phyloP scores from a whole-genome alignment of 208 protist genomes.

The Strigomonas culicis region DNA sequence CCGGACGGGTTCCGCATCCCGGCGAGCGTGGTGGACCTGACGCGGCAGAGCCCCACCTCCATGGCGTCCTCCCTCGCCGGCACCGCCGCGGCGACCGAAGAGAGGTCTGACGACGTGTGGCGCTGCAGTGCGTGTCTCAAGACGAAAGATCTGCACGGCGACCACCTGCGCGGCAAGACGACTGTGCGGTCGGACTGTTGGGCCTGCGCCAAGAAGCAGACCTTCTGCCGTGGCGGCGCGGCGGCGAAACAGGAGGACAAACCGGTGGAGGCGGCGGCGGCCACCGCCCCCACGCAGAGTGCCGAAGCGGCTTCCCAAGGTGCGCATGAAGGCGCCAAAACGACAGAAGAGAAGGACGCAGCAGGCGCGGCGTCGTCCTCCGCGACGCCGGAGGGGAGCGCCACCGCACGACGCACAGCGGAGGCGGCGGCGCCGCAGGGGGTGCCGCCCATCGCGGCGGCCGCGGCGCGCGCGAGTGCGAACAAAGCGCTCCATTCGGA shows the following conservation, averaged over 20 bases:
- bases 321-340: too few relatives aligned
- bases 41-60: background rate
- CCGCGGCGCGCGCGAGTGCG: too few relatives aligned
- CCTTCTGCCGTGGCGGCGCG: conserved; percentile 18
- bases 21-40: too few relatives aligned
- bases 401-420: too few relatives aligned
- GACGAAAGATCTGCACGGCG: conserved; percentile 36
- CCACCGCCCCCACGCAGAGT: background rate
- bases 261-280: background rate
- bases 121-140: conserved; percentile 37
- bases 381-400: too few relatives aligned
- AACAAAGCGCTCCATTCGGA: too few relatives aligned
- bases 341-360: too few relatives aligned
- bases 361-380: too few relatives aligned
- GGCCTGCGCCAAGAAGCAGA: conserved; percentile 45
- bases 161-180: conserved; percentile 42
- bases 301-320: too few relatives aligned
- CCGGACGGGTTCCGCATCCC: too few relatives aligned
- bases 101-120: conserved; percentile 24
- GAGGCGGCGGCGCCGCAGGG: too few relatives aligned
- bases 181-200: conserved; percentile 56
- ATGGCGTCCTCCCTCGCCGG: conserved; percentile 7
- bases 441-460: too few relatives aligned
- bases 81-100: conserved; percentile 12
- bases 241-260: conserved; percentile 14